These are phyloP conservation scores for Capsicum chinense DNA, from an alignment of 257 asterid genomes.

Conservation along the genomic window DNA sequence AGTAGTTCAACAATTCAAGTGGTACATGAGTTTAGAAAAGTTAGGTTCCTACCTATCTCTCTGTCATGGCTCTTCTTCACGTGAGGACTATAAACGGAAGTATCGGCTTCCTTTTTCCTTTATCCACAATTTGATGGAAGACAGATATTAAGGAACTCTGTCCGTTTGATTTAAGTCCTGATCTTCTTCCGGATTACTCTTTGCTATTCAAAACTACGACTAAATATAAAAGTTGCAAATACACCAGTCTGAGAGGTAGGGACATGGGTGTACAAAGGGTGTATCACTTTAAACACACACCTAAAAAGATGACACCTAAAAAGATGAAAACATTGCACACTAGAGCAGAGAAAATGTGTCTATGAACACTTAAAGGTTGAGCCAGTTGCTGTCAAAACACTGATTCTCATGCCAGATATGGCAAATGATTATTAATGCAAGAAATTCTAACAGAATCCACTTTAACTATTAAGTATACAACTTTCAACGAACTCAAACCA, in stretches of 20 bases:
- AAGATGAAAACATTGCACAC: constrained; percentile 2
- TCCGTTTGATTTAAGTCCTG: not conserved
- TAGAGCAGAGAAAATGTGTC: not conserved
- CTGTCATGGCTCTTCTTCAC: not conserved
- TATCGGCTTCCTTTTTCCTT: not conserved
- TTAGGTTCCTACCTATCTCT: not conserved
- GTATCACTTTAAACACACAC: not conserved
- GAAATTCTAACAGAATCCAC: not conserved
- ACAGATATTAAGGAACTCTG: not conserved
- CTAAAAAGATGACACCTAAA: not conserved
- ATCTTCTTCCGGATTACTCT: not conserved
- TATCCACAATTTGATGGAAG: not conserved
- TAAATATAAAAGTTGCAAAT: not conserved
- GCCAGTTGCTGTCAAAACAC: not conserved
- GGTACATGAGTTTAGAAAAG: not conserved
- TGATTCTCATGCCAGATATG: constrained; percentile 14
- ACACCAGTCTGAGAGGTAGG: not conserved
- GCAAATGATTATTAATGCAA: not conserved
- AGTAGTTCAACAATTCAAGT: not conserved
- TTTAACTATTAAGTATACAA: not conserved
- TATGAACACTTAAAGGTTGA: not conserved
- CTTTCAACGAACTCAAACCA: not conserved
- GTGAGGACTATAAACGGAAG: not conserved
- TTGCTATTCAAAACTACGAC: not conserved
- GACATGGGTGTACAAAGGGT: not conserved